A percentile compares a stretch with the other conserved stretches of the same genome.
phyloP scores from a whole-genome alignment of 768 basidiomycete species.

The Suillus fuscotomentosus region DNA sequence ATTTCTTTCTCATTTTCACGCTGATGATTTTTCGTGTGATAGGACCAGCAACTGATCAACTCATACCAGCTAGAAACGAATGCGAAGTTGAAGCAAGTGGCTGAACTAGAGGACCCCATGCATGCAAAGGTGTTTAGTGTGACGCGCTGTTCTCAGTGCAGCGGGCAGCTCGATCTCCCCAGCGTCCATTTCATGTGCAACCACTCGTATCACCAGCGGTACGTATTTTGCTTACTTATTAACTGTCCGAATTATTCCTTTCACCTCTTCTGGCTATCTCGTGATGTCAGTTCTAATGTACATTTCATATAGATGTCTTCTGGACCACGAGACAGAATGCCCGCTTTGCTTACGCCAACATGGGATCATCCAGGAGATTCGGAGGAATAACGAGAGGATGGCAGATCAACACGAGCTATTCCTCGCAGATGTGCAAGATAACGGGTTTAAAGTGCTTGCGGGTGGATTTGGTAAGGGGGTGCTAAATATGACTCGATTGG shows the following conservation, averaged over 20 bases:
- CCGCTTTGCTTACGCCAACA: conserved; percentile 87
- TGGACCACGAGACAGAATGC: conserved; percentile 87
- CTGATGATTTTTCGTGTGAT: conserved; percentile 3
- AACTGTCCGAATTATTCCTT: background rate
- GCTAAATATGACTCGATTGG: conserved; percentile 36
- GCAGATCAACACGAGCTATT: conserved; percentile 83
- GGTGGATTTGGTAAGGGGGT: conserved; percentile 68
- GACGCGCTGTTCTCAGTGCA: conserved; percentile 87
- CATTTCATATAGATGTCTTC: conserved; percentile 63
- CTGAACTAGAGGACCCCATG: conserved; percentile 73
- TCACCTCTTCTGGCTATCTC: background rate
- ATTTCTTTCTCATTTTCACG: conserved; percentile 1
- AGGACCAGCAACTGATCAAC: conserved; percentile 86
- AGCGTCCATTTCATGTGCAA: conserved; percentile 98
- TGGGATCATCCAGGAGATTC: conserved; percentile 85
- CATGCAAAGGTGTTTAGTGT: conserved; percentile 93
- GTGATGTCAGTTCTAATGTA: background rate
- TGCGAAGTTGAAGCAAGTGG: conserved; percentile 77
- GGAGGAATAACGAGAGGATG: conserved; percentile 79
- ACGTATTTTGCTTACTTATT: conserved; percentile 15
- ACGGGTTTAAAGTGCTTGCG: conserved; percentile 71
- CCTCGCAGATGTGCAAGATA: conserved; percentile 68
- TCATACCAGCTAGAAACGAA: conserved; percentile 88
- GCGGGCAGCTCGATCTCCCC: conserved; percentile 88
- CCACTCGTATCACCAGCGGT: conserved; percentile 96